These are phyloP conservation scores for Yarrowia bubula DNA, from an alignment of 805 yeast genomes.

Conservation along the genomic window DNA sequence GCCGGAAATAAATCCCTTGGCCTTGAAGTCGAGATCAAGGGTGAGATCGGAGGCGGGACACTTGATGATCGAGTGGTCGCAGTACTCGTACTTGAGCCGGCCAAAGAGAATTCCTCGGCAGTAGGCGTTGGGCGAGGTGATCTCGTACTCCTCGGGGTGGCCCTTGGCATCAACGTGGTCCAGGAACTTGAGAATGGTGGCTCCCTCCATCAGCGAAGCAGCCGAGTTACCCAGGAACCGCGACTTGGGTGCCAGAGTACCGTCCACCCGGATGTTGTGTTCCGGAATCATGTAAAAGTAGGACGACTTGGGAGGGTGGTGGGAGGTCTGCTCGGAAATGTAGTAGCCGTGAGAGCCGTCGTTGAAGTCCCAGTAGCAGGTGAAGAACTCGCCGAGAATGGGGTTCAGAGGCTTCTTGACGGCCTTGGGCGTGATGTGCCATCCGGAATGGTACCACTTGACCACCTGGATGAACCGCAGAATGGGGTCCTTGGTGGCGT, in stretches of 20 bases:
- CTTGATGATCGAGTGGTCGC: constrained; percentile 81
- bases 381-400: constrained; percentile 84
- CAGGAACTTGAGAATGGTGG: constrained; percentile 65
- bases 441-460: constrained; percentile 88
- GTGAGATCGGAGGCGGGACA: constrained; percentile 57
- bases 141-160: constrained; percentile 64
- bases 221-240: constrained; percentile 91
- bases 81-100: constrained; percentile 81
- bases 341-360: constrained; percentile 71
- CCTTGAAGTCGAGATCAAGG: constrained; percentile 88
- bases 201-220: constrained; percentile 96
- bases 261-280: constrained; percentile 79
- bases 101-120: constrained; percentile 94
- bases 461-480: constrained; percentile 72
- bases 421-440: constrained; percentile 99
- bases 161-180: constrained; percentile 51
- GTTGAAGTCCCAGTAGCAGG: constrained; percentile 89
- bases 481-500: constrained; percentile 53
- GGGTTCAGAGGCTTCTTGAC: constrained; percentile 97
- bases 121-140: constrained; percentile 95
- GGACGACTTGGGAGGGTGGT: constrained; percentile 97
- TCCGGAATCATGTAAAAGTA: constrained; percentile 87
- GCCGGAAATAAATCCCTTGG: constrained; percentile 92
- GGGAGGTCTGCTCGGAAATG: constrained; percentile 91
- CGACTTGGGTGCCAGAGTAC: constrained; percentile 82